Base-by-base conservation (phyloP, 495 filamentous ascomycete species). In the Halenospora varia region DNA sequence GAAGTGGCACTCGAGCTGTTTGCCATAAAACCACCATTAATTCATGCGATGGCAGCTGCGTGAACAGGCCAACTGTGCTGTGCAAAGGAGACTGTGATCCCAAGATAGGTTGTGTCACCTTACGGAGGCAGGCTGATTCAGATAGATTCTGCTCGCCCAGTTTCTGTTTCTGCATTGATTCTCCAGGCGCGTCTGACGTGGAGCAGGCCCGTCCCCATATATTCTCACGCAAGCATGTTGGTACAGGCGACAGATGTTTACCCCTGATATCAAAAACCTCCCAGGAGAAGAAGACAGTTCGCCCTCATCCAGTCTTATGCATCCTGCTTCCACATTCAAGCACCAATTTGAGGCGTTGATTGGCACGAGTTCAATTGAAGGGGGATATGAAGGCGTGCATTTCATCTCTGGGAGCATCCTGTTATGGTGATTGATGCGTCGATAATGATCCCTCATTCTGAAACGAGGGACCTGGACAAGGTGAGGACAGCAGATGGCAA, bases 391-490 rank as follows among this genome's bases (percentile, higher is more conserved):
- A 35, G 6, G 29, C 13, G 29, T 35, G 29, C 29, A 35, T 35
- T 4, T 35, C 29, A n/a, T 35, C 4, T 35, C 29, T 4, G 10
- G 46, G 46, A 19, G 46, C 20, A 48, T 48, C 26, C 50, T 39
- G 17, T 19, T 18, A 18, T 18, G 25, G 17, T 53, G 50, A 53
- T 53, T 53, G 50, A 53, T 53, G 50, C 50, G 26, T 35, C 25
- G 13, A 26, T 18, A 29, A 9, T n/a, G 50, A 53, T 53, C 25
- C 50, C 25, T 17, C 8, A 41, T 40, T 20, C 50, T 53, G 50
- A 53, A 53, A 53, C 50, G 50, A 35, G 29, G 13, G 13, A 13
- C 29, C 29, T 35, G 29, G 13, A 4, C 13, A 13, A 13, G 29
- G 29, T 35, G 29, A 4, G 29, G 13, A 35, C n/a, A n/a, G n/a